Conservation (phyloP, 768 basidiomycete species). For the Hydnum rufescens region DNA sequence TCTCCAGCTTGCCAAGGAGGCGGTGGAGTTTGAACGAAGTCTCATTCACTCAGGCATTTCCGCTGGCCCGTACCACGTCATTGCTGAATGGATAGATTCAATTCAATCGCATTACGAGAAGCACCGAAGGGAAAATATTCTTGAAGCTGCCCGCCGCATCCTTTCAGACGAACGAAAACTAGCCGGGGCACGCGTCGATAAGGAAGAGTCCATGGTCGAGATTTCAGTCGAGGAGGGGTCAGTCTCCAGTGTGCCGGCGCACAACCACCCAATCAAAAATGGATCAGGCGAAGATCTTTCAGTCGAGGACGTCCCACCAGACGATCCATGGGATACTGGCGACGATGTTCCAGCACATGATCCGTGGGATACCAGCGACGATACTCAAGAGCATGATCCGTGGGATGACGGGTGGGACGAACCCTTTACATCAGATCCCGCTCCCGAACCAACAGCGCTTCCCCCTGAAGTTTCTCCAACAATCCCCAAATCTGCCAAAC, state of each 20-base stretch:
- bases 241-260: conserved; percentile 18
- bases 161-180: conserved; percentile 17
- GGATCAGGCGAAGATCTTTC: neutral
- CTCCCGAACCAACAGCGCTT: too few species aligned
- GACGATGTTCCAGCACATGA: conserved; percentile 16
- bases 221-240: conserved; percentile 9
- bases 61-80: conserved; percentile 22
- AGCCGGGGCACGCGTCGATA: neutral
- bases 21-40: conserved; percentile 45
- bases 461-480: neutral
- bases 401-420: conserved; percentile 1
- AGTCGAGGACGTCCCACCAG: conserved; percentile 1
- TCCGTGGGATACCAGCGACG: too few species aligned
- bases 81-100: conserved; percentile 49
- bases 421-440: conserved; percentile 4
- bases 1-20: conserved; percentile 33
- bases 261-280: neutral
- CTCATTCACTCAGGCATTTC: conserved; percentile 26
- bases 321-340: conserved; percentile 12
- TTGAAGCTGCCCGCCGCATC: conserved; percentile 38
- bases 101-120: conserved; percentile 62
- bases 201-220: neutral
- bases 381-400: neutral
- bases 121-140: conserved; percentile 42
- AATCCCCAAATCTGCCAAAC: conserved; percentile 17